Base-by-base conservation (phyloP, 306 rosid species). In the Vigna angularis region DNA sequence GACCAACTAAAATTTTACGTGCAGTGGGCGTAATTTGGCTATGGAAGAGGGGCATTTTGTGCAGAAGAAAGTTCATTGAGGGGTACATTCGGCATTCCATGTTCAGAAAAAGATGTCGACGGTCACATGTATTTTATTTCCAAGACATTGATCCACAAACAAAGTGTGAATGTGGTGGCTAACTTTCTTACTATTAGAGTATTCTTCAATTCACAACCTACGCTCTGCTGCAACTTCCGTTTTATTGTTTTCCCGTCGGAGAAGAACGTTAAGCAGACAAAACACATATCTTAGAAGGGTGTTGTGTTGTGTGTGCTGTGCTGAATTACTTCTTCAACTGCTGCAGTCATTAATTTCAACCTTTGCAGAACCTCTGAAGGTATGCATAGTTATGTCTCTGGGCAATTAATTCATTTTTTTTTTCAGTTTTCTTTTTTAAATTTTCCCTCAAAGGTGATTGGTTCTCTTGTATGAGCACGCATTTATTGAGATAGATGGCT, bases 401-500 rank as follows among this genome's bases (percentile, higher is more conserved):
- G 2, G 18, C 74, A 58, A 34, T 49, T 67, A 57, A 28, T 58
- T 40, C 36, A 13, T 32, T 15, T 1, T 8, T 28, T 34, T 40
- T 28, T 47, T 63, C 64, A 65, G 10, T 8, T 10, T 77, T 22
- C 65, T 16, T 18, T 18, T 66, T 3, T 34, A n/a, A 1, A 7
- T 51, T n/a, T 34, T 17, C 7, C 3, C 64, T 45, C 34, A 24
- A 78, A 55, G 5, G 9, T 47, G 45, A 49, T 58, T 63, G 49
- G 14, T 71, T 51, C 62, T 76, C 58, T 45, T 79, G 59, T 57
- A 18, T 16, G 76, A 76, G 82, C 86, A 44, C 74, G 83, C 97
- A 95, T 95, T 92, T 78, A 92, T 82, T 88, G 84, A 66, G 53
- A 76, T 81, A 7, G 86, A 86, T 90, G 89, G 74, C 85, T 6